These are phyloP conservation scores for Zea luxurians DNA, from an alignment of 176 grass and related monocot genomes.

Conservation along the genomic window DNA sequence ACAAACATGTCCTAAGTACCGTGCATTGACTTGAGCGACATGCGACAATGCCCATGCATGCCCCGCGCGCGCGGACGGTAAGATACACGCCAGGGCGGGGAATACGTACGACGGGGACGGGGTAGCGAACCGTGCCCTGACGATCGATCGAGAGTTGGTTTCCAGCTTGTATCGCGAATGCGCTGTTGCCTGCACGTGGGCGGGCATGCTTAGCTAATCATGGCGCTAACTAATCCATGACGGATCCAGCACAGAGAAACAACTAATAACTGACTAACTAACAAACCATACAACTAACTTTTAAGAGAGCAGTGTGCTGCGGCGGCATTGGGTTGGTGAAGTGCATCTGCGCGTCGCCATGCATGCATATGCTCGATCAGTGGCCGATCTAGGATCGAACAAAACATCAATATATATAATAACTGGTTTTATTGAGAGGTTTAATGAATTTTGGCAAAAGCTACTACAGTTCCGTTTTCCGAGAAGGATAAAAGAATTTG, in stretches of 20 bases:
- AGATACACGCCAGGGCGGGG: too few relatives aligned
- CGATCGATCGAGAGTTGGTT: background rate
- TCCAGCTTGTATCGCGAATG: background rate
- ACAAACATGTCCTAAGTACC: too few relatives aligned
- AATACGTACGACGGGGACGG: background rate
- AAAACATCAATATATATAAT: too few relatives aligned
- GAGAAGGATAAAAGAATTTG: too few relatives aligned
- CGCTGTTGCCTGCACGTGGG: background rate
- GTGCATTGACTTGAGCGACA: background rate
- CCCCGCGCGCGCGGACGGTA: background rate
- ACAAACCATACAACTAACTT: background rate
- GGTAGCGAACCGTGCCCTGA: background rate
- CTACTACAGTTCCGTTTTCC: too few relatives aligned
- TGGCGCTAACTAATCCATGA: background rate
- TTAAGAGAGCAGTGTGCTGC: background rate
- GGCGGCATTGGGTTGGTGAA: background rate
- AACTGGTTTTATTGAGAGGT: too few relatives aligned
- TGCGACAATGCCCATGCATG: background rate
- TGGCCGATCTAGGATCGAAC: too few relatives aligned
- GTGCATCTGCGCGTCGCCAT: too few relatives aligned
- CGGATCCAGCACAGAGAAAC: background rate
- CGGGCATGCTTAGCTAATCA: background rate
- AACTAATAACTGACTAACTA: background rate
- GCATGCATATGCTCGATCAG: too few relatives aligned
- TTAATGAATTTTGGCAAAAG: too few relatives aligned